A percentile compares a stretch with the other conserved stretches of the same genome.
phyloP scores from a whole-genome alignment of 108 stramenopile genomes.

The Cyclostephanos tholiformis region DNA sequence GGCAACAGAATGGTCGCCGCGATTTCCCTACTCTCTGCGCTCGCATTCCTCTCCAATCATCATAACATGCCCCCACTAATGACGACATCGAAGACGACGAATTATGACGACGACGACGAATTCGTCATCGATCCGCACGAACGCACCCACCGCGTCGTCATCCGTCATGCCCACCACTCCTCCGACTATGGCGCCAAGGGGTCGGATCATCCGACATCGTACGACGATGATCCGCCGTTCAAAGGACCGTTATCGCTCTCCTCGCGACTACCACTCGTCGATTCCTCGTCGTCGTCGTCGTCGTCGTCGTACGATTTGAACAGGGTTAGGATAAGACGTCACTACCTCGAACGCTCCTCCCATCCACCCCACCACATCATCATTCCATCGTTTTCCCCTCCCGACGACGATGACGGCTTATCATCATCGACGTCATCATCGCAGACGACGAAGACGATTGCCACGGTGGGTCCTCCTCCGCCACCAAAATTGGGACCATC shows the following conservation, averaged over 20 bases:
- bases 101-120: background rate
- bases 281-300: conserved; percentile 10
- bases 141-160: background rate
- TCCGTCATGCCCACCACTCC: background rate
- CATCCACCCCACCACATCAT: background rate
- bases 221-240: conserved; percentile 55
- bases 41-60: conserved; percentile 1
- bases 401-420: conserved; percentile 33
- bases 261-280: too few relatives aligned
- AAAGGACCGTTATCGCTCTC: conserved; percentile 45
- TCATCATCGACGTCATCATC: conserved; percentile 25
- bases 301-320: conserved; percentile 14
- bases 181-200: conserved; percentile 37
- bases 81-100: background rate
- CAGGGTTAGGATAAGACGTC: conserved; percentile 40
- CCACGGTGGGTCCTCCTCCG: background rate
- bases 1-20: background rate
- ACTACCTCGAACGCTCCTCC: conserved; percentile 15
- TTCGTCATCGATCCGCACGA: background rate
- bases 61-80: background rate
- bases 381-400: too few relatives aligned
- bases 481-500: conserved; percentile 21
- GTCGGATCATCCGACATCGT: conserved; percentile 53
- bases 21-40: background rate
- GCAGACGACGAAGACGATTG: conserved; percentile 30